Percentiles rank a stretch among this genome's conserved stretches.
Conservation (phyloP, 192 early-diverging fungal genomes). For the Coemansia sp. region DNA sequence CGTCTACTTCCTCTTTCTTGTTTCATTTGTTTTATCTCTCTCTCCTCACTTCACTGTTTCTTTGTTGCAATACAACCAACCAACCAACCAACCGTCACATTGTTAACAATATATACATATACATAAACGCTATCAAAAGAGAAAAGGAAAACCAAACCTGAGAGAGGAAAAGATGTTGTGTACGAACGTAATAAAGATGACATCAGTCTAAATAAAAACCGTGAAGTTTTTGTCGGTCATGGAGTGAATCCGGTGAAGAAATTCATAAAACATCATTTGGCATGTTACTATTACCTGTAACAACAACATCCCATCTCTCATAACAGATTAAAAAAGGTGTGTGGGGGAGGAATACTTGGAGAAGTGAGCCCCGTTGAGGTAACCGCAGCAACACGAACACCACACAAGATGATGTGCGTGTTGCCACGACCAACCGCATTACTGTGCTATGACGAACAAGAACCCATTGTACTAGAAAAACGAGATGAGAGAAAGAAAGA, state of each 20-base stretch:
- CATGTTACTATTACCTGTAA: not conserved
- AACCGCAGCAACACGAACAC: conserved; percentile 18
- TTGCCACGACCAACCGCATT: conserved; percentile 46
- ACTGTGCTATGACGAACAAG: conserved; percentile 60
- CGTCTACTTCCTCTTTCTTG: too few species aligned
- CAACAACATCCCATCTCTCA: not conserved
- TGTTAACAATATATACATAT: too few species aligned
- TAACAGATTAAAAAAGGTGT: conserved; percentile 30
- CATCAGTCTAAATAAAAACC: conserved; percentile 47
- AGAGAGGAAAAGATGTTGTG: too few species aligned
- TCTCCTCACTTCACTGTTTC: too few species aligned
- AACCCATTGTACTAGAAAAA: conserved; percentile 7
- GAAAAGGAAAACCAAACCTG: too few species aligned
- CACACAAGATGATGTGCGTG: not conserved
- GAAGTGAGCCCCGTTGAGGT: conserved; percentile 59
- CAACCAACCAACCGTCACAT: too few species aligned
- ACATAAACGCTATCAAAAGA: too few species aligned
- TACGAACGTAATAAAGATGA: not conserved
- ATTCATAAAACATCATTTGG: conserved; percentile 55
- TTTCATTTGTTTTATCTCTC: too few species aligned
- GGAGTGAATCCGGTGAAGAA: conserved; percentile 54
- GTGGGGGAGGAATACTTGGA: conserved; percentile 49
- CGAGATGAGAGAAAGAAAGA: not conserved
- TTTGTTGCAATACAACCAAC: too few species aligned
- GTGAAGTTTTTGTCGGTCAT: conserved; percentile 42